Base-by-base conservation (phyloP, 768 basidiomycete species). In the Amanita inopinata region DNA sequence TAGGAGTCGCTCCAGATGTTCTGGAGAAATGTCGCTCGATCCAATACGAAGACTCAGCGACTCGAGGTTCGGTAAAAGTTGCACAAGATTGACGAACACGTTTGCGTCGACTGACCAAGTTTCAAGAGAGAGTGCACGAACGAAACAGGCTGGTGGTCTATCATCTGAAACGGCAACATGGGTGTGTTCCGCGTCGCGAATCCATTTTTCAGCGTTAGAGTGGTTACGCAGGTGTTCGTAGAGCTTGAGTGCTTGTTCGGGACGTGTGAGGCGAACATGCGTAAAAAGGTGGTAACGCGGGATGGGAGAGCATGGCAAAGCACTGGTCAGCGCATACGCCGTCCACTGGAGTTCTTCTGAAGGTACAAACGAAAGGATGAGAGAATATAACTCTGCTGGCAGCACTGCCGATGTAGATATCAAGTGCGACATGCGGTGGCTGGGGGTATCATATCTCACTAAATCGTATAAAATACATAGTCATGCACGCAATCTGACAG, bases 51-150 rank as follows among this genome's bases (percentile, higher is more conserved):
- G 57, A 18, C 57, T 61, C 47, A 94, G 55, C 5, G 61, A 60
- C 18, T 58, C 55, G 14, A 86, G 49, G 14, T 62, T 59, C 1
- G 76, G 67, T 6, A 92, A 61, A 25, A 80, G 60, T 15, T 61
- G 56, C 14, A 91, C 49, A n/a, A 88, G 53, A 54, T 84, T 85
- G 52, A 81, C 69, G 31, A 88, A 61, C 10, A 86, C 71, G 46
- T 87, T 79, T 2, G 85, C 80, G 53, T 91, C 85, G 20, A 77
- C 78, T 5, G 55, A 65, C 84, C 85, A 92, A 10, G 70, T 63
- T 55, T 78, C 68, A 24, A 83, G 54, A 10, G 63, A 64, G 38
- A 85, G 61, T 5, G 64, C 62, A 34, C 66, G 65, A 7, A 84
- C 61, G 64, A 69, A 70, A 3, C 47, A 41, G 5, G 62, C 53